phyloP scores from a whole-genome alignment of 441 rosid species.

The Erysimum pusillum region DNA sequence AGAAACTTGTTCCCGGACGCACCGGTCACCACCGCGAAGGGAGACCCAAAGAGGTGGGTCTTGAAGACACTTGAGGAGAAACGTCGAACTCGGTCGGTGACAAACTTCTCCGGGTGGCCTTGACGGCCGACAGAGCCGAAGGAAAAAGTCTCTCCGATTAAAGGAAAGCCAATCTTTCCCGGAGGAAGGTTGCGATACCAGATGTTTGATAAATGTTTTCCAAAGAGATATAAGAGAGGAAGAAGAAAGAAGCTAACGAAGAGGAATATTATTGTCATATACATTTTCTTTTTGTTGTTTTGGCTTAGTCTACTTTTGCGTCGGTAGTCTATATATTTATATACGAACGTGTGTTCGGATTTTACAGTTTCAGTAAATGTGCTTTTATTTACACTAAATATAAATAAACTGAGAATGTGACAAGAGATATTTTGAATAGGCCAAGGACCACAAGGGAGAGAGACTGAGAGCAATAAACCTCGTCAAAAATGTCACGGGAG shows the following conservation, averaged over 20 bases:
- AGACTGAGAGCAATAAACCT: slow-evolving; percentile 56
- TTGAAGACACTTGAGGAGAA: slow-evolving; percentile 55
- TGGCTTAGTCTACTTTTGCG: neutral
- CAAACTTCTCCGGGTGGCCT: slow-evolving; percentile 50
- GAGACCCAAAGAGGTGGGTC: slow-evolving; percentile 54
- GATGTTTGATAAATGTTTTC: slow-evolving; percentile 38
- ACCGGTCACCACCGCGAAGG: slow-evolving; percentile 53
- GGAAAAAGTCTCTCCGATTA: slow-evolving; percentile 49
- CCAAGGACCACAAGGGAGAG: slow-evolving; percentile 62
- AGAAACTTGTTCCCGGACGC: neutral
- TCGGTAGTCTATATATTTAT: neutral
- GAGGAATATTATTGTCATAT: slow-evolving; percentile 33
- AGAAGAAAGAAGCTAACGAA: slow-evolving; percentile 36
- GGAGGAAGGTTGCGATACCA: slow-evolving; percentile 47
- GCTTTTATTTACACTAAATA: neutral
- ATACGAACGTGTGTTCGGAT: neutral
- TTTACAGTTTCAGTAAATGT: no score
- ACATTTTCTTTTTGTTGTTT: slow-evolving; percentile 29
- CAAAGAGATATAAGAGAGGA: slow-evolving; percentile 33
- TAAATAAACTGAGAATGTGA: slow-evolving; percentile 57
- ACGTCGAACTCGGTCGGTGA: slow-evolving; percentile 43
- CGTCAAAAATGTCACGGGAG: slow-evolving; percentile 78
- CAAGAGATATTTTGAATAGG: slow-evolving; percentile 67
- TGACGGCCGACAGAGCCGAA: slow-evolving; percentile 49
- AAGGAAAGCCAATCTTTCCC: slow-evolving; percentile 44